Evolutionary conservation across 768 basidiomycete genomes (phyloP).

Genomic region (Grammothele lineata): DNA sequence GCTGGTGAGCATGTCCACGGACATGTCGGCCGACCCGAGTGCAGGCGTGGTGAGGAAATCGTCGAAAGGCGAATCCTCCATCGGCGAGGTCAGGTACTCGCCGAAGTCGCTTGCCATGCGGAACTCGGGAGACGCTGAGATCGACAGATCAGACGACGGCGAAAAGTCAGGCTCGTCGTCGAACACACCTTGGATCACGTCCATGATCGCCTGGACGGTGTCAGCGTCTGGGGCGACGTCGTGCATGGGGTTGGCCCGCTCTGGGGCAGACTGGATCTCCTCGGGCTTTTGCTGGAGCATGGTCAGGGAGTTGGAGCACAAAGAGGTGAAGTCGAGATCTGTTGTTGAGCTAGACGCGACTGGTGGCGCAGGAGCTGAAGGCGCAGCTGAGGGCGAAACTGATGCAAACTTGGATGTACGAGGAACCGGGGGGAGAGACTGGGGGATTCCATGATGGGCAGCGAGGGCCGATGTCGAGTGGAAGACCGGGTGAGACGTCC

Average conservation of each 20-base stretch:
- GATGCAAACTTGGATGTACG: slow-evolving; percentile 47
- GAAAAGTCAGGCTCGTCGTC: no score
- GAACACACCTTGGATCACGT: slow-evolving; percentile 33
- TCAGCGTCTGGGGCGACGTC: slow-evolving; percentile 20
- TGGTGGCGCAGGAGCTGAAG: slow-evolving; percentile 15
- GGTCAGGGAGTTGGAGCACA: slow-evolving; percentile 61
- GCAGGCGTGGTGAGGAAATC: slow-evolving; percentile 43
- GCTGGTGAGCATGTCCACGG: slow-evolving; percentile 38
- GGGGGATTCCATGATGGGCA: slow-evolving; percentile 77
- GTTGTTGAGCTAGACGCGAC: slow-evolving; percentile 26
- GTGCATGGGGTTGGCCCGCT: slow-evolving; percentile 20
- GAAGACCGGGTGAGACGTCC: slow-evolving; percentile 64
- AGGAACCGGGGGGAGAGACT: slow-evolving; percentile 64
- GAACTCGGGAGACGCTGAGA: slow-evolving; percentile 38
- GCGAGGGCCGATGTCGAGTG: slow-evolving; percentile 63
- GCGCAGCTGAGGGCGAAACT: slow-evolving; percentile 30
- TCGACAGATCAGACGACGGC: no score
- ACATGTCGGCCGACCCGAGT: slow-evolving; percentile 31
- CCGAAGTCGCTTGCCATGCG: slow-evolving; percentile 32
- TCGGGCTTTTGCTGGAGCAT: slow-evolving; percentile 51
- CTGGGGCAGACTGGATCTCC: slow-evolving; percentile 25
- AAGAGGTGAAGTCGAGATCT: slow-evolving; percentile 41
- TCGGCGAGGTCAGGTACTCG: slow-evolving; percentile 44
- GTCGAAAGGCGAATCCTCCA: slow-evolving; percentile 44
- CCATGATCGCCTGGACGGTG: slow-evolving; percentile 35